These are phyloP conservation scores for Voacanga thouarsii DNA, from an alignment of 257 asterid species.

Conservation along the genomic window DNA sequence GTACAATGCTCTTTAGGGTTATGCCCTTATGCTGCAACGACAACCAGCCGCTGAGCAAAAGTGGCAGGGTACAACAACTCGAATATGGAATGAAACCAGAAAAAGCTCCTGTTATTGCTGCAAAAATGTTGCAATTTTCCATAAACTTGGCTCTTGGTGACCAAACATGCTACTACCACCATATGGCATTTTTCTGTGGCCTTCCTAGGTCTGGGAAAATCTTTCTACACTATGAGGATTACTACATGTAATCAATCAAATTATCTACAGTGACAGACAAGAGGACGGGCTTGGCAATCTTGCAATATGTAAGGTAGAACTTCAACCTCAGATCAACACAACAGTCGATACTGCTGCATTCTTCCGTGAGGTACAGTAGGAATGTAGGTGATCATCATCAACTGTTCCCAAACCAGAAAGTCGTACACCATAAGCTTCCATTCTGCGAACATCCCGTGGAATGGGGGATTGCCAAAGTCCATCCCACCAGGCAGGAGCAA, in stretches of 20 bases:
- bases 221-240: background rate
- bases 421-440: slow-evolving; percentile 75
- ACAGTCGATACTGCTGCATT: slow-evolving; percentile 15
- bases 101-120: background rate
- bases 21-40: background rate
- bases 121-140: background rate
- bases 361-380: slow-evolving; percentile 52
- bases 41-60: background rate
- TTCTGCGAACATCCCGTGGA: slow-evolving; percentile 60
- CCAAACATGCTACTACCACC: no score
- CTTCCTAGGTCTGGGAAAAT: background rate
- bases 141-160: background rate
- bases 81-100: background rate
- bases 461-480: slow-evolving; percentile 98
- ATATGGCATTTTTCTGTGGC: background rate
- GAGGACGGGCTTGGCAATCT: background rate
- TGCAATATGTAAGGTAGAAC: background rate
- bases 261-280: background rate
- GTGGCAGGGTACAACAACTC: background rate
- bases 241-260: background rate
- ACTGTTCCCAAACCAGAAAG: slow-evolving; percentile 70
- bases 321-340: slow-evolving; percentile 37
- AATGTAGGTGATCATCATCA: slow-evolving; percentile 40
- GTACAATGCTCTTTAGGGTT: background rate
- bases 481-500: slow-evolving; percentile 98